phyloP scores from a whole-genome alignment of 352 stramenopile genomes.

The Vaucheria bursata region DNA sequence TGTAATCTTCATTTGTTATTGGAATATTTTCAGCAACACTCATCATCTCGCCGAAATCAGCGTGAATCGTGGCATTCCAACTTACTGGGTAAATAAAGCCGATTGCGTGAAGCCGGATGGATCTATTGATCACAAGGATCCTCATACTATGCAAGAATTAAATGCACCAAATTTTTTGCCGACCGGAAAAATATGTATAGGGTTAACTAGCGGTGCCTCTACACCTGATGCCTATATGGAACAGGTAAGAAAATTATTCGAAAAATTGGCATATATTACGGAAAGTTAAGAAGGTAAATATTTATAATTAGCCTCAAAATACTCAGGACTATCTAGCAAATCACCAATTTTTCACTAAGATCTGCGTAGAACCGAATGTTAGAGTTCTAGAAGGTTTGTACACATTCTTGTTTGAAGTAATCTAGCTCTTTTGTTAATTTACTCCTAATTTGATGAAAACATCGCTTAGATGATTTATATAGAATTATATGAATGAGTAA shows the following conservation, averaged over 20 bases:
- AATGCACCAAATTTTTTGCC: conserved; percentile 42
- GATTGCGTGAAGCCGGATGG: conserved; percentile 64
- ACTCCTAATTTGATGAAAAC: too few relatives aligned
- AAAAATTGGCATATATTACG: not conserved
- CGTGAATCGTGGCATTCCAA: conserved; percentile 55
- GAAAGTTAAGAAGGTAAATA: not conserved
- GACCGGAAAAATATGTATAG: conserved; percentile 41
- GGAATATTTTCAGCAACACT: conserved; percentile 65
- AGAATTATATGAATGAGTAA: too few relatives aligned
- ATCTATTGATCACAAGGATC: conserved; percentile 65
- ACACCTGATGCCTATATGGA: conserved; percentile 54
- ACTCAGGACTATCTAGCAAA: not conserved
- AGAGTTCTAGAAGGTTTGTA: too few relatives aligned
- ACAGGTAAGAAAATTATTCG: too few relatives aligned
- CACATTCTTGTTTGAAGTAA: too few relatives aligned
- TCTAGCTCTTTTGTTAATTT: too few relatives aligned
- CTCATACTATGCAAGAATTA: conserved; percentile 36
- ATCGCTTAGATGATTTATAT: too few relatives aligned
- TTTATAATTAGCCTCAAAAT: not conserved
- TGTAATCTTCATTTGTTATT: too few relatives aligned
- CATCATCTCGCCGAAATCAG: conserved; percentile 70
- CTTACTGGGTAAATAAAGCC: conserved; percentile 67
- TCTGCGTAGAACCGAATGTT: too few relatives aligned
- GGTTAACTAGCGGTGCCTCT: conserved; percentile 52
- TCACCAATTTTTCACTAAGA: too few relatives aligned